Conservation (phyloP, 1,139 yeast species). For the Zygosaccharomyces pseudobailii region DNA sequence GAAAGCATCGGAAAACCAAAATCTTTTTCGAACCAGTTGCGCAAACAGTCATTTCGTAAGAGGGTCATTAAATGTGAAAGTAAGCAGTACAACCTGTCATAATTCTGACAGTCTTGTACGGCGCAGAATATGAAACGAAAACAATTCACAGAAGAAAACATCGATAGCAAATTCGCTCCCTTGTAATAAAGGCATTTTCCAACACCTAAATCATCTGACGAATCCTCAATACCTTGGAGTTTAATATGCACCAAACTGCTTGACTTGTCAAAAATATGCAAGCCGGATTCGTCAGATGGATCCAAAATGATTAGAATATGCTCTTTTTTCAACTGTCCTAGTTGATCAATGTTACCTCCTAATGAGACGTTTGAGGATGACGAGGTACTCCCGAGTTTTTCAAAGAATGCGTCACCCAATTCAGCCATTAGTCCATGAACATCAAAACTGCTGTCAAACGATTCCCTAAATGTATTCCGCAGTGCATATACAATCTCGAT, state of each 20-base stretch:
- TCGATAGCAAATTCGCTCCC: constrained; percentile 16
- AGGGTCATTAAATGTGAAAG: constrained; percentile 19
- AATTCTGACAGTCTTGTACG: constrained; percentile 11
- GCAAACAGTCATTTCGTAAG: constrained; percentile 15
- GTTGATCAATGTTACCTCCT: constrained; percentile 4
- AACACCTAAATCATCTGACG: constrained; percentile 5
- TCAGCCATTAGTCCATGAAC: constrained; percentile 1
- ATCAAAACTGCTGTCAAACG: constrained; percentile 6
- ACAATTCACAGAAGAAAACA: constrained; percentile 19
- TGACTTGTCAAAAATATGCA: background rate
- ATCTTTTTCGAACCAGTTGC: constrained; percentile 17
- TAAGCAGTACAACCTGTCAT: constrained; percentile 12
- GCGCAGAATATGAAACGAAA: constrained; percentile 15
- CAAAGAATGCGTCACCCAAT: constrained; percentile 6
- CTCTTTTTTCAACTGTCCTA: constrained; percentile 4
- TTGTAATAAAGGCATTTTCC: constrained; percentile 22
- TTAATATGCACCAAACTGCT: background rate
- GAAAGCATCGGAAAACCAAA: constrained; percentile 23
- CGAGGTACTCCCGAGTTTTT: background rate
- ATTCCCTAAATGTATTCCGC: constrained; percentile 9
- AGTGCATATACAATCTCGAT: constrained; percentile 8
- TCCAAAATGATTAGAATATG: constrained; percentile 8
- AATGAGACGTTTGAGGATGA: constrained; percentile 1
- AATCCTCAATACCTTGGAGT: constrained; percentile 1
- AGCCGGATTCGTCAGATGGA: constrained; percentile 6